Evolutionary conservation across 805 yeast species (phyloP), one percentile per base, ranked within the genome.

Genomic region (Candida caryicola): DNA sequence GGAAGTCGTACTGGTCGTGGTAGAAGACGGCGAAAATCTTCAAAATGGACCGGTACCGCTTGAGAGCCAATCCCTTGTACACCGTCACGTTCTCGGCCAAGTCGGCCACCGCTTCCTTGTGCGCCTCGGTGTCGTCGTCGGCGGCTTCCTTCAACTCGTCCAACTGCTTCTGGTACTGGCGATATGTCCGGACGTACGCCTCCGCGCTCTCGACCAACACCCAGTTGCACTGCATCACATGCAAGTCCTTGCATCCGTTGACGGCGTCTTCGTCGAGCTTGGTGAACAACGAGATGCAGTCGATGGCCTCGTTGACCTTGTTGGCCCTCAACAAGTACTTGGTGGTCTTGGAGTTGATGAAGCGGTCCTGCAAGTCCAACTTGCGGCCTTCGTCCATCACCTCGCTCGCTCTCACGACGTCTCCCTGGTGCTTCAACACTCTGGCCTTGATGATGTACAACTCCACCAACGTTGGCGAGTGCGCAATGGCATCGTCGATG

Each of bases 1-100:
- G 98, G 81, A 91, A 93, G 59, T 93, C 99, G 46, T 84, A 74
- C 66, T 93, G 97, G 56, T 93, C 99, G 45, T 77, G 77, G 54
- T 71, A 76, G 62, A 80, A 89, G 37, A 79, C 84, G 31, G 78
- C 73, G 61, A 80, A 89, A 21, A 85, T 76, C 43, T 79, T 78
- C 34, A 79, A 66, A 32, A 89, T 72, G 2, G 87, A 81, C 29
- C 66, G 60, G 56, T 74, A 86, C 52, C 98, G 76, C 62, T 93
- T 93, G 45, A 89, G 64, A 0, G 97, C 79, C 47, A 93, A 63
- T 0, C 95, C 95, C 42, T 68, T 64, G 51, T 69, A 71, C 45
- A 72, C 71, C 29, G 68, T 60, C 30, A 70, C 59, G 15, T 66
- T 57, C 42, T 79, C 80, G 10, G 60, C 47, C n/a, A 65, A 46